Evolutionary conservation across 148 eudicot species (phyloP).

Genomic region (Nyssa sinensis): DNA sequence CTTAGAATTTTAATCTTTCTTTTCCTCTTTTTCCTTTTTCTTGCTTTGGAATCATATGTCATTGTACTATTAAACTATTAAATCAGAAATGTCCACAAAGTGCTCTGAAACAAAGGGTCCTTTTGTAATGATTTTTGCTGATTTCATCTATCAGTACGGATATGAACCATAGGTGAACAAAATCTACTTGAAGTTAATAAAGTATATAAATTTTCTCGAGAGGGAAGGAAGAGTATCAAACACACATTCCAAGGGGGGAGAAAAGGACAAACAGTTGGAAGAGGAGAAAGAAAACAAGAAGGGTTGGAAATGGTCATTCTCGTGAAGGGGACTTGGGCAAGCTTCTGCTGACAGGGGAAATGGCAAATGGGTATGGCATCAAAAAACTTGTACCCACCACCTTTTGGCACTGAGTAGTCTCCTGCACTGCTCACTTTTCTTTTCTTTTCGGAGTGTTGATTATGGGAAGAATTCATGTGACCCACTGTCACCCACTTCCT

Average conservation of each 20-base stretch:
- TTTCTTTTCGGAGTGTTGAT: neutral
- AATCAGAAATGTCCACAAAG: neutral
- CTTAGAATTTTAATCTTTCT: neutral
- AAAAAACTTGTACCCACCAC: conserved; percentile 18
- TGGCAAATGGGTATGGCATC: conserved; percentile 20
- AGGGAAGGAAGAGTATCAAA: conserved; percentile 25
- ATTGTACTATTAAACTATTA: neutral
- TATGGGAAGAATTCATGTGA: conserved; percentile 13
- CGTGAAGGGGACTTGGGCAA: conserved; percentile 40
- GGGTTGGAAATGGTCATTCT: conserved; percentile 54
- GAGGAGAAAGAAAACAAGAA: conserved; percentile 28
- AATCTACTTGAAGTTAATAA: conserved; percentile 6
- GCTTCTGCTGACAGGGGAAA: conserved; percentile 31
- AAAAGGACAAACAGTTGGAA: conserved; percentile 50
- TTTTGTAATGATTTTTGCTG: neutral
- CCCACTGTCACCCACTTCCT: conserved; percentile 24
- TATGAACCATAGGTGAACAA: neutral
- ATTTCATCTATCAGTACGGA: neutral
- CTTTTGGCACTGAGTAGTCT: neutral
- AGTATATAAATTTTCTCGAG: neutral
- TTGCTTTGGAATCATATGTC: conserved; percentile 14
- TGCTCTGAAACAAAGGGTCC: neutral
- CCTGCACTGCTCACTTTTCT: conserved; percentile 8
- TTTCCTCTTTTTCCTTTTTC: neutral
- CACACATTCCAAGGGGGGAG: conserved; percentile 52